phyloP scores from a whole-genome alignment of 352 stramenopile genomes.

The Phytopythium montanum region DNA sequence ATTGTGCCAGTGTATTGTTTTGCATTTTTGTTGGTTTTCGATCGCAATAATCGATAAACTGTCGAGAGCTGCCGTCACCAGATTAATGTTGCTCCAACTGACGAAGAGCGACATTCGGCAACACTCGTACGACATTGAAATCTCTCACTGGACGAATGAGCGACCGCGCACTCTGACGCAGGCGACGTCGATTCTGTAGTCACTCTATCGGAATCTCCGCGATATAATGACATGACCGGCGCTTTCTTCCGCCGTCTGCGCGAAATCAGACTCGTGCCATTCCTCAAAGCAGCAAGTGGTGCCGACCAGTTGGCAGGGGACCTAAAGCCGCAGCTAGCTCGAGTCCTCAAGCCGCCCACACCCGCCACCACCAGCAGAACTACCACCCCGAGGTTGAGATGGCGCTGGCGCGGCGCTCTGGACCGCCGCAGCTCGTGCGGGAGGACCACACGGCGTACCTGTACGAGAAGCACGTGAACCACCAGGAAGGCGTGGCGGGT shows the following conservation, averaged over 20 bases:
- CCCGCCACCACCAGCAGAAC: no score
- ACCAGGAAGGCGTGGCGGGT: constrained; percentile 71
- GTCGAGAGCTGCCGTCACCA: no score
- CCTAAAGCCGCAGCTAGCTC: no score
- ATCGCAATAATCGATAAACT: no score
- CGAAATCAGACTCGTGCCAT: neutral
- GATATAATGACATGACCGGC: neutral
- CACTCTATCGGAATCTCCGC: neutral
- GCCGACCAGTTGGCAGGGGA: no score
- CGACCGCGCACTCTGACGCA: neutral
- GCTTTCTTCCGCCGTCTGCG: constrained; percentile 5
- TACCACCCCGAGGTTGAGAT: constrained; percentile 3
- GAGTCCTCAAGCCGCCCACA: no score
- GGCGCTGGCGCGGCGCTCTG: constrained; percentile 19
- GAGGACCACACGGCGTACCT: constrained; percentile 53
- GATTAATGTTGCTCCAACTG: no score
- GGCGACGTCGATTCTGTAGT: neutral
- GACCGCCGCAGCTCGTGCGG: constrained; percentile 23
- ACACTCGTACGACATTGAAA: neutral
- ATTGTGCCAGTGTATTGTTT: no score
- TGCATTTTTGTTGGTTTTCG: no score
- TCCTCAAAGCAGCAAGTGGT: no score
- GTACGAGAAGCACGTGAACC: constrained; percentile 74
- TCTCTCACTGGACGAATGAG: neutral
- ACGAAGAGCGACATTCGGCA: no score